phyloP scores from a whole-genome alignment of 257 asterid genomes.

The Ballota nigra region DNA sequence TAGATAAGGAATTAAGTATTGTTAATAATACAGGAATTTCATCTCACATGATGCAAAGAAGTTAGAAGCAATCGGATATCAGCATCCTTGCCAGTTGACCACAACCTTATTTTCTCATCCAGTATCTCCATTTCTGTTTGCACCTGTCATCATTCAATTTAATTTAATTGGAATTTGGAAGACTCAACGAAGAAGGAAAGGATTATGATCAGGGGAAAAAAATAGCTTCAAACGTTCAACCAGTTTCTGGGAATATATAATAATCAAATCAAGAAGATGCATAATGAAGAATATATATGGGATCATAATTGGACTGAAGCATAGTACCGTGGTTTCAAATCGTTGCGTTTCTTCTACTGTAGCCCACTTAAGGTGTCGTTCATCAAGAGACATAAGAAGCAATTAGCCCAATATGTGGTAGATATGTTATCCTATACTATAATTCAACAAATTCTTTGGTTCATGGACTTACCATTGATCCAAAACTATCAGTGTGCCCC shows the following conservation, averaged over 20 bases:
- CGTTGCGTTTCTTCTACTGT: constrained; percentile 32
- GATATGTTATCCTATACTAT: background rate
- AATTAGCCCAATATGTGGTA: background rate
- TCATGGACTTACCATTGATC: constrained; percentile 33
- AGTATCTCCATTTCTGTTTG: constrained; percentile 49
- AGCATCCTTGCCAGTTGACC: constrained; percentile 67
- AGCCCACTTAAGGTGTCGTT: constrained; percentile 36
- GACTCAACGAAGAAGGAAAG: background rate
- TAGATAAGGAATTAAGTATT: background rate
- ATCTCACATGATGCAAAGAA: constrained; percentile 67
- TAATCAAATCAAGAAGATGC: background rate
- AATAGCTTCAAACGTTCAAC: background rate
- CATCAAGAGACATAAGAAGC: constrained; percentile 18
- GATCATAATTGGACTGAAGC: constrained; percentile 1
- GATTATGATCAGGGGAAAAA: background rate
- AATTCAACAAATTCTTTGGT: background rate
- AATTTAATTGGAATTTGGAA: background rate
- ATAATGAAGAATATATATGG: background rate
- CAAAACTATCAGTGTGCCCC: constrained; percentile 31
- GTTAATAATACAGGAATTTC: background rate
- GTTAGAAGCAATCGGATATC: constrained; percentile 70
- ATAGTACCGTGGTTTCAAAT: constrained; percentile 34
- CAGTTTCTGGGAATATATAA: background rate
- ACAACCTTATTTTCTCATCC: constrained; percentile 56
- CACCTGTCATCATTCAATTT: constrained; percentile 2